Evolutionary conservation across 257 asterid species (phyloP).

Genomic region (Lantana camara): DNA sequence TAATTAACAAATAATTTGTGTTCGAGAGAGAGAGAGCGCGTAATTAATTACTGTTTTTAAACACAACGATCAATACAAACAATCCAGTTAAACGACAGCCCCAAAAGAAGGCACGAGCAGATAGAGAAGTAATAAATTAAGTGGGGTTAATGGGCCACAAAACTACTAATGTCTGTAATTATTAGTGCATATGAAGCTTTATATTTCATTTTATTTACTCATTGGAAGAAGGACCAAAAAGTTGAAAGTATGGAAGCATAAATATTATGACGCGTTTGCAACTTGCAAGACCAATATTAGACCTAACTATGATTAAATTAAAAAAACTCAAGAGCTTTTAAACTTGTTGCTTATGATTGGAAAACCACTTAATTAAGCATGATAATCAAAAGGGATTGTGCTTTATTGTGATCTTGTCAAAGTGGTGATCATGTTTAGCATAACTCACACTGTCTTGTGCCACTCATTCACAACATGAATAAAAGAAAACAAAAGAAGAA

Average conservation of each 20-base stretch:
- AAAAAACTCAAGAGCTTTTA: background rate
- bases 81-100: background rate
- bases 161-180: background rate
- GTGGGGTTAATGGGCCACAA: conserved; percentile 14
- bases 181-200: conserved; percentile 6
- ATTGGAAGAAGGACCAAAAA: conserved; percentile 25
- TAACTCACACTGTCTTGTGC: conserved; percentile 4
- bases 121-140: background rate
- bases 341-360: conserved; percentile 24
- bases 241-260: background rate
- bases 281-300: conserved; percentile 12
- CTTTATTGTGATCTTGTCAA: conserved; percentile 25
- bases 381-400: conserved; percentile 19
- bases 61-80: background rate
- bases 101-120: background rate
- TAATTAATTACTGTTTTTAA: too few relatives aligned
- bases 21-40: background rate
- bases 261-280: background rate
- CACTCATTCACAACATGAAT: background rate
- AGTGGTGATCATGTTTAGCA: conserved; percentile 13
- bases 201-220: background rate
- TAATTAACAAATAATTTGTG: background rate
- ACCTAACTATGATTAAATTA: background rate
- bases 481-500: too few relatives aligned
- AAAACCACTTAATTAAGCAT: background rate